Evolutionary conservation across 1,284 basidiomycete species (phyloP), one percentile per base, ranked within the genome.

Genomic region (Marasmius tenuissimus): DNA sequence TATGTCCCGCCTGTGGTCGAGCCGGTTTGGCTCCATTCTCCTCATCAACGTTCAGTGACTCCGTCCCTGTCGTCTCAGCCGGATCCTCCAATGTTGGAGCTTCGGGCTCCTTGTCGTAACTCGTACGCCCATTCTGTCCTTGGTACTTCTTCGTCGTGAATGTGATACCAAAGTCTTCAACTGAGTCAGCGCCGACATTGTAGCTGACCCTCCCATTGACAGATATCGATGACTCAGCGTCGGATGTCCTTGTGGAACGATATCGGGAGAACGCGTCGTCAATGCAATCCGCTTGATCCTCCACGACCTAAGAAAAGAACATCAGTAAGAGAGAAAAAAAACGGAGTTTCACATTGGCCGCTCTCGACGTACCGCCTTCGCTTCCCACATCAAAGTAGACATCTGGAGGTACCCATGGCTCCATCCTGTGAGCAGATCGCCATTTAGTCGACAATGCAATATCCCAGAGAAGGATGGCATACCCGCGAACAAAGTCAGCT

Each of bases 361-460:
- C 48, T 27, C 9, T 51, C 27, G 48, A 68, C 81, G 66, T 68
- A 80, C 94, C 60, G 84, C 84, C 66, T 81, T 82, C 34, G 93
- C 93, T 70, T 97, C 95, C 48, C 78, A 82, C 89, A 98, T 92
- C 67, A 98, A 76, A 18, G 85, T 78, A 37, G 89, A 84, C 97
- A 99, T 99, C 78, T 98, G 96, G 69, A 96, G 84, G 77, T 96
- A 97, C 35, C 94, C 95, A 74, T 96, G 94, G 70, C 92, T 93
- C 93, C 93, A 95, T 59, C 93, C 52, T 54, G 34, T 37, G 8
- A 5, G 16, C 11, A n/a, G 12, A 34, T 52, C 12, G n/a, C n/a
- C 16, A 18, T 38, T 37, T 33, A n/a, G n/a, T 8, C 37, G 35
- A 18, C 27, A 54, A n/a, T n/a, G 18, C 11, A 33, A 38, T n/a